Evolutionary conservation across 176 grass and related monocot species (phyloP).

Genomic region (Coix lacrymajobi): DNA sequence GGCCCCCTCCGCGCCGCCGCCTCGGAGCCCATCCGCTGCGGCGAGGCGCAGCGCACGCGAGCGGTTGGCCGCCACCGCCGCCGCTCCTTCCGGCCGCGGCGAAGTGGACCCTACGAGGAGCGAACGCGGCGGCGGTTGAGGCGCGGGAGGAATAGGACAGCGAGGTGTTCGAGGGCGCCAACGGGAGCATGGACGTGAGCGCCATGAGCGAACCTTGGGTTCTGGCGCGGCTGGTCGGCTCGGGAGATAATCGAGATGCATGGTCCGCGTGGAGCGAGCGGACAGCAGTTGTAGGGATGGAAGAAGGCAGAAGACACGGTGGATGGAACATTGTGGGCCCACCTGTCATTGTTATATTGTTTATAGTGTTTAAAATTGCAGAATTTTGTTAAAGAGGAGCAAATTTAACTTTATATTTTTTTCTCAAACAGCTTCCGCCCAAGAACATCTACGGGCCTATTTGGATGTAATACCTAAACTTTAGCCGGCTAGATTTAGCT

Average conservation of each 20-base stretch:
- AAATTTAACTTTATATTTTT: no score
- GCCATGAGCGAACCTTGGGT: constrained; percentile 49
- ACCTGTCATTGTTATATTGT: neutral
- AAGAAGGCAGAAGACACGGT: constrained; percentile 13
- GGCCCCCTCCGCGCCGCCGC: constrained; percentile 25
- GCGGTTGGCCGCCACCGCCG: constrained; percentile 20
- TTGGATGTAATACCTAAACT: no score
- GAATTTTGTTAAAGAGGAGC: no score
- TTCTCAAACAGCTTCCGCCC: no score
- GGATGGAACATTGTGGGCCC: neutral
- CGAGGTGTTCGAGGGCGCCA: constrained; percentile 39
- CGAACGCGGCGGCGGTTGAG: constrained; percentile 11
- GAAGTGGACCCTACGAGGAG: constrained; percentile 17
- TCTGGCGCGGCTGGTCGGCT: constrained; percentile 5
- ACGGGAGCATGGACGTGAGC: constrained; percentile 58
- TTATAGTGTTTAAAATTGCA: neutral
- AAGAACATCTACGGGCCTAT: no score
- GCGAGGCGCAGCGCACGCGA: constrained; percentile 34
- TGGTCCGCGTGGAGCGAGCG: constrained; percentile 18
- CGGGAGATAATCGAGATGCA: neutral
- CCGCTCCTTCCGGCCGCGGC: constrained; percentile 8
- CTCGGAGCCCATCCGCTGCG: constrained; percentile 12
- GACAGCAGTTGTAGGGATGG: constrained; percentile 24
- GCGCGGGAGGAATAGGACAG: constrained; percentile 14
- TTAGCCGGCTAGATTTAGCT: no score